phyloP scores from a whole-genome alignment of 2,329 filamentous ascomycete species.

The Phyllosticta paracitricarpa region DNA sequence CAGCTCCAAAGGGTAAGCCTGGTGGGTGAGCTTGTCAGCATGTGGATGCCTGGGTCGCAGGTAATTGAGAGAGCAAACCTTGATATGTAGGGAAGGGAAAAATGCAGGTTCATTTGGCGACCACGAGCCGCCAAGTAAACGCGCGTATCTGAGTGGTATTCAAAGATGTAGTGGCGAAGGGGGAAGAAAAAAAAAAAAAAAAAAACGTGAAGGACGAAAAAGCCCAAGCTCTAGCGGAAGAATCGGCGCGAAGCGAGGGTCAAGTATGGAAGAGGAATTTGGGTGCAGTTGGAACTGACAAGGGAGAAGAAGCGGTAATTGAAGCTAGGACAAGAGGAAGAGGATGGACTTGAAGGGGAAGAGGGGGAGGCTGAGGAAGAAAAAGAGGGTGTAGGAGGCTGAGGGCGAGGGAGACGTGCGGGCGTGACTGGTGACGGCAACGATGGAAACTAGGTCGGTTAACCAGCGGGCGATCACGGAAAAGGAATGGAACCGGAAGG shows the following conservation, averaged over 20 bases:
- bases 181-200: neutral
- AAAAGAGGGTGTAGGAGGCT: neutral
- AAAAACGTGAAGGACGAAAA: neutral
- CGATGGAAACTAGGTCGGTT: neutral
- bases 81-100: slow-evolving; percentile 54
- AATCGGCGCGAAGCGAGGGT: neutral
- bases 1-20: slow-evolving; percentile 43
- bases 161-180: slow-evolving; percentile 3
- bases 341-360: neutral
- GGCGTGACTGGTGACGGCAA: neutral
- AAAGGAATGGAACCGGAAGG: too few species aligned
- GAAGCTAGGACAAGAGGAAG: too few species aligned
- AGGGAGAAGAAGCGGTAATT: neutral
- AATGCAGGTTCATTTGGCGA: slow-evolving; percentile 99
- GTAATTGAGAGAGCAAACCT: slow-evolving; percentile 24
- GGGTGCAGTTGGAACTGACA: neutral
- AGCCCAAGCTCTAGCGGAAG: neutral
- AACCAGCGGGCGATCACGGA: neutral
- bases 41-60: slow-evolving; percentile 4
- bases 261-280: neutral
- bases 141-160: slow-evolving; percentile 49
- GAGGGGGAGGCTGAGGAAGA: neutral
- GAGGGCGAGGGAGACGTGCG: neutral
- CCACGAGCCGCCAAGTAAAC: slow-evolving; percentile 76
- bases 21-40: slow-evolving; percentile 5